Percentiles rank a stretch among this genome's conserved stretches.
phyloP scores from a whole-genome alignment of 2,329 filamentous ascomycete species.

The Drechslerella coelobrocha region DNA sequence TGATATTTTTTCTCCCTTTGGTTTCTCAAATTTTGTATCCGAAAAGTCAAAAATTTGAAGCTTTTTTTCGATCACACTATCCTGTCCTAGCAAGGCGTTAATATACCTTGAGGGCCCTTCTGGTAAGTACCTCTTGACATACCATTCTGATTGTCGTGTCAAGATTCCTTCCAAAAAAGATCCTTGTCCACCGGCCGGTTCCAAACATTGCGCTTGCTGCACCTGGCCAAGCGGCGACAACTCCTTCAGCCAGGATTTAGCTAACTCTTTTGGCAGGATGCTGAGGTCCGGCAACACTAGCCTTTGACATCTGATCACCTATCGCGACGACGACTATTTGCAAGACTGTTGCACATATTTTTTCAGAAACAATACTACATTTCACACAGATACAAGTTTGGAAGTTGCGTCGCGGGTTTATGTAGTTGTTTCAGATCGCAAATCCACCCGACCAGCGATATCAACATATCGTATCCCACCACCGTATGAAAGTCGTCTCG shows the following conservation, averaged over 20 bases:
- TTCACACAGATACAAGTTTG: not conserved
- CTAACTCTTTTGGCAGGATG: conserved; percentile 12
- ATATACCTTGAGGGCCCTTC: conserved; percentile 8
- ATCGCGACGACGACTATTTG: conserved; percentile 7
- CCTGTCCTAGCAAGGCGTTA: conserved; percentile 40
- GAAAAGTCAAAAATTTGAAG: conserved; percentile 14
- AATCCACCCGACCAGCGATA: not conserved
- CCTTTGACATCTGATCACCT: conserved; percentile 43
- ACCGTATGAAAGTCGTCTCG: not conserved
- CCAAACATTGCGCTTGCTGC: conserved; percentile 28
- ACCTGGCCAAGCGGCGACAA: conserved; percentile 45
- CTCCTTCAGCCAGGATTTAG: conserved; percentile 40
- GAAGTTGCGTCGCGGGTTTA: not conserved
- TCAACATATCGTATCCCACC: not conserved
- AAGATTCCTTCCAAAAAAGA: conserved; percentile 43
- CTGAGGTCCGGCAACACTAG: conserved; percentile 15
- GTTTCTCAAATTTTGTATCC: not conserved
- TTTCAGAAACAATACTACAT: not conserved
- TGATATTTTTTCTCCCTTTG: conserved; percentile 15
- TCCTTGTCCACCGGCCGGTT: conserved; percentile 13
- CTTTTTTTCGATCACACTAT: conserved; percentile 34
- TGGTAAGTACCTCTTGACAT: conserved; percentile 14
- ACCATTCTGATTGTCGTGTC: conserved; percentile 10
- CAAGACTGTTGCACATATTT: not conserved
- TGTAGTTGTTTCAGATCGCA: not conserved